Evolutionary conservation across 2,329 filamentous ascomycete species (phyloP).

Genomic region (Aspergillus udagawae): DNA sequence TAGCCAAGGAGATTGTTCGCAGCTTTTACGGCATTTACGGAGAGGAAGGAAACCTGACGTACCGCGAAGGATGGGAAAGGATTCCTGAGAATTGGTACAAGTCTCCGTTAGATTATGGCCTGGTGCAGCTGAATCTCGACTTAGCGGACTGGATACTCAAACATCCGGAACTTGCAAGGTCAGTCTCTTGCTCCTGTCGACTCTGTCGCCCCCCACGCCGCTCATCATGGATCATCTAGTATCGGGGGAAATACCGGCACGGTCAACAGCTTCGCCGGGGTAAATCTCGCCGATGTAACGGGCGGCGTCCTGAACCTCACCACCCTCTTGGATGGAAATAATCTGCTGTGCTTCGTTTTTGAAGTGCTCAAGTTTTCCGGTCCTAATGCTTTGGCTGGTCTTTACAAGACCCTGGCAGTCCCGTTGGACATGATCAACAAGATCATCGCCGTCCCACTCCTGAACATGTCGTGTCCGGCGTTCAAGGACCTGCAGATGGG

Average conservation of each 20-base stretch:
- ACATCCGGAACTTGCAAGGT: conserved; percentile 41
- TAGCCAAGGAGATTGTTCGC: conserved; percentile 41
- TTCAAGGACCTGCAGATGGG: conserved; percentile 29
- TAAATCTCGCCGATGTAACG: conserved; percentile 43
- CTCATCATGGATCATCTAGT: conserved; percentile 12
- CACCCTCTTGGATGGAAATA: conserved; percentile 38
- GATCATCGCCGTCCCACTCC: conserved; percentile 23
- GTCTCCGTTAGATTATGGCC: conserved; percentile 44
- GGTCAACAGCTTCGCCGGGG: conserved; percentile 49
- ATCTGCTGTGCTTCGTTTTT: conserved; percentile 38
- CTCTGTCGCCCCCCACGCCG: neutral
- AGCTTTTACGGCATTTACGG: conserved; percentile 48
- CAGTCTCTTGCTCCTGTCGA: neutral
- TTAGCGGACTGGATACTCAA: conserved; percentile 34
- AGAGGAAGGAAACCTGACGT: conserved; percentile 38
- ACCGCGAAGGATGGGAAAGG: conserved; percentile 48
- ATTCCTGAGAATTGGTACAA: conserved; percentile 54
- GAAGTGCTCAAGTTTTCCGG: conserved; percentile 31
- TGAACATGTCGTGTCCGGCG: conserved; percentile 29
- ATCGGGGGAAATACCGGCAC: conserved; percentile 53
- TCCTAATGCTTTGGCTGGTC: conserved; percentile 27
- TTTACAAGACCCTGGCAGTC: conserved; percentile 26
- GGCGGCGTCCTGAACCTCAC: conserved; percentile 37
- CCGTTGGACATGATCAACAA: conserved; percentile 27
- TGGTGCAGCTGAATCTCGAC: conserved; percentile 43